Conservation (phyloP, 805 yeast genomes). For the Martiniozyma abietophila region DNA sequence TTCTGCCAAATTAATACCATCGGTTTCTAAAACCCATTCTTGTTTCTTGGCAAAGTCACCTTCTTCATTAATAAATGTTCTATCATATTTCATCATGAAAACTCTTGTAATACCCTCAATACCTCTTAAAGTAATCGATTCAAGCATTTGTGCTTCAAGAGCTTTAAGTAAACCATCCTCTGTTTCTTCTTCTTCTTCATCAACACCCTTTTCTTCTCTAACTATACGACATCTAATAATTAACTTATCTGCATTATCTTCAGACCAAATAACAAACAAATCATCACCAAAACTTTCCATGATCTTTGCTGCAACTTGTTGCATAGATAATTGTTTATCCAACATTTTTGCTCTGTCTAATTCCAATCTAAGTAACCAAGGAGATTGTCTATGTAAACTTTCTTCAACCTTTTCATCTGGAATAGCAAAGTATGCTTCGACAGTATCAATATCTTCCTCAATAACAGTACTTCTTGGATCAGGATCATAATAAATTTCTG, state of each 20-base stretch:
- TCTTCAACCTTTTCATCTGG: constrained; percentile 97
- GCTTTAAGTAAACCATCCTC: constrained; percentile 95
- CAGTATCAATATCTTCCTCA: constrained; percentile 94
- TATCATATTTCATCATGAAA: constrained; percentile 80
- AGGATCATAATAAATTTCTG: constrained; percentile 96
- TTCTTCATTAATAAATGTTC: constrained; percentile 58
- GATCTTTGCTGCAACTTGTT: constrained; percentile 94
- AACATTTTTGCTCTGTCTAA: constrained; percentile 98
- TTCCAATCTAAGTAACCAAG: constrained; percentile 95
- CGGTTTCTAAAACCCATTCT: constrained; percentile 98
- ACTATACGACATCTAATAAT: constrained; percentile 97
- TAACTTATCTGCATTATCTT: constrained; percentile 95
- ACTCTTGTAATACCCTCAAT: constrained; percentile 87
- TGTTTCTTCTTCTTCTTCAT: constrained; percentile 90
- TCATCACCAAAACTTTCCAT: constrained; percentile 90
- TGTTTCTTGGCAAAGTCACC: constrained; percentile 87
- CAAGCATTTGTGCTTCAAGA: constrained; percentile 93
- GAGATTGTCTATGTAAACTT: constrained; percentile 88
- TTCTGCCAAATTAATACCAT: constrained; percentile 92
- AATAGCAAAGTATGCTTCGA: constrained; percentile 92
- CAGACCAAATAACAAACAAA: constrained; percentile 96
- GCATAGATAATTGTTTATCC: constrained; percentile 95
- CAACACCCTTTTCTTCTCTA: constrained; percentile 88
- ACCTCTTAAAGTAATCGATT: constrained; percentile 91
- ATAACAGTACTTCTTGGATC: constrained; percentile 97